Conservation (phyloP, 73 alveolate genomes). For the Stentor roeselii region DNA sequence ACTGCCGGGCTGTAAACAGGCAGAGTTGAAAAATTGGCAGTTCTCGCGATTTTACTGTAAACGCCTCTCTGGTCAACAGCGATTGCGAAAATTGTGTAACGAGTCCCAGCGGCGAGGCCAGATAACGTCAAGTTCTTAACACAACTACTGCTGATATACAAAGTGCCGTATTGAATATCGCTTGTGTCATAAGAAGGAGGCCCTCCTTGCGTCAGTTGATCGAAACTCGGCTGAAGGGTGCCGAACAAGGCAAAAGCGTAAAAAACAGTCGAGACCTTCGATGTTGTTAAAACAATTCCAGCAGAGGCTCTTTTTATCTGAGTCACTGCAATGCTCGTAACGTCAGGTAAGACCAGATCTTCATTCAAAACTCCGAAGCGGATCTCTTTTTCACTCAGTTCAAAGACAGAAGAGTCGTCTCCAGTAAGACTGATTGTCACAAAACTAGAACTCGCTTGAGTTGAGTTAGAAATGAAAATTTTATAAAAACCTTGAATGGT, state of each 20-base stretch:
- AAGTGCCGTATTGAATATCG: slow-evolving; percentile 42
- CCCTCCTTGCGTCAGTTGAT: slow-evolving; percentile 34
- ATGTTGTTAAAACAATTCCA: slow-evolving; percentile 33
- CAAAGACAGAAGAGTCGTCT: slow-evolving; percentile 35
- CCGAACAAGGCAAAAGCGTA: slow-evolving; percentile 54
- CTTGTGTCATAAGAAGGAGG: slow-evolving; percentile 48
- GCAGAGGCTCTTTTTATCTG: slow-evolving; percentile 40
- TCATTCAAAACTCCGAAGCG: slow-evolving; percentile 29
- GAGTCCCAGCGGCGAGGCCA: slow-evolving; percentile 34
- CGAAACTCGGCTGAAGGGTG: slow-evolving; percentile 34
- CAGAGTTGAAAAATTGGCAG: slow-evolving; percentile 25
- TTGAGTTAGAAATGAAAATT: slow-evolving; percentile 11
- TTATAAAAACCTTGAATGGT: slow-evolving; percentile 32
- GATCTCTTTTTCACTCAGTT: slow-evolving; percentile 12
- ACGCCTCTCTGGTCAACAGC: slow-evolving; percentile 39
- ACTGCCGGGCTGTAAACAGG: slow-evolving; percentile 36
- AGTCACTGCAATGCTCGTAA: slow-evolving; percentile 32
- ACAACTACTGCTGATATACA: slow-evolving; percentile 31
- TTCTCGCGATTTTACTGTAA: slow-evolving; percentile 23
- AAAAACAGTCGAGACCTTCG: slow-evolving; percentile 38
- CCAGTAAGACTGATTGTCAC: slow-evolving; percentile 39
- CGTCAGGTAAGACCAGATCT: slow-evolving; percentile 37
- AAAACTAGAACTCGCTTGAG: neutral
- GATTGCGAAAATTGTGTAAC: slow-evolving; percentile 37
- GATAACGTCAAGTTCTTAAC: slow-evolving; percentile 34